These are phyloP conservation scores for Blastobotrys robertii DNA, from an alignment of 805 yeast species.

Conservation along the genomic window DNA sequence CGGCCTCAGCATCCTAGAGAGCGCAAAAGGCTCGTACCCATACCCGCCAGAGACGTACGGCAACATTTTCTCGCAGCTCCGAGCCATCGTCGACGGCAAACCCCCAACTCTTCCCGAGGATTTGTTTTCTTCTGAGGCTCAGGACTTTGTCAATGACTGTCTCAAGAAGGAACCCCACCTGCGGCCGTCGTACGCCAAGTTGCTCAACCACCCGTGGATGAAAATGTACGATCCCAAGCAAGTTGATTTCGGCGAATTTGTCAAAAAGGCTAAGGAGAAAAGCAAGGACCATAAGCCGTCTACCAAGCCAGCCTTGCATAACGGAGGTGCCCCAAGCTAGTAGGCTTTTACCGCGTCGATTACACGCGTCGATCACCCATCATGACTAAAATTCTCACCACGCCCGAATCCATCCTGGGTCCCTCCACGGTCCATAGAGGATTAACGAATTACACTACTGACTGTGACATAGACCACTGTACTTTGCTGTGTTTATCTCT, in stretches of 20 bases:
- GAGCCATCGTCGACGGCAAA: conserved; percentile 94
- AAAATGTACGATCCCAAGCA: conserved; percentile 37
- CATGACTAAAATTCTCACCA: background rate
- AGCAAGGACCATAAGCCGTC: background rate
- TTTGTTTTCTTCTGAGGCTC: conserved; percentile 64
- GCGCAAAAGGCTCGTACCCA: conserved; percentile 89
- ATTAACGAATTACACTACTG: background rate
- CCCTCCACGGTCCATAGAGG: background rate
- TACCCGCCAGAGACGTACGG: conserved; percentile 90
- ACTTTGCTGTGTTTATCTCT: too few species aligned
- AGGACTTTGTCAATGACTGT: conserved; percentile 60
- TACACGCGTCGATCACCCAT: background rate
- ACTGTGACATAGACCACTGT: background rate
- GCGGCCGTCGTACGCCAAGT: conserved; percentile 71
- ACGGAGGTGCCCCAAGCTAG: conserved; percentile 1
- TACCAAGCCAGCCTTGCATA: conserved; percentile 7
- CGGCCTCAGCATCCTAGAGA: conserved; percentile 83
- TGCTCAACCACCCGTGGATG: conserved; percentile 82
- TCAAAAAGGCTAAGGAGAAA: conserved; percentile 13
- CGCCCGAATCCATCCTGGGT: background rate
- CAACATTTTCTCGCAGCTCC: conserved; percentile 82
- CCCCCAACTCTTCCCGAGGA: conserved; percentile 68
- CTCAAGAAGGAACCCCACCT: conserved; percentile 69
- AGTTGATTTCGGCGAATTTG: conserved; percentile 32
- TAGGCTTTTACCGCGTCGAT: background rate